Evolutionary conservation across 148 eudicot species (phyloP).

Genomic region (Vaccinium vitisidaea): DNA sequence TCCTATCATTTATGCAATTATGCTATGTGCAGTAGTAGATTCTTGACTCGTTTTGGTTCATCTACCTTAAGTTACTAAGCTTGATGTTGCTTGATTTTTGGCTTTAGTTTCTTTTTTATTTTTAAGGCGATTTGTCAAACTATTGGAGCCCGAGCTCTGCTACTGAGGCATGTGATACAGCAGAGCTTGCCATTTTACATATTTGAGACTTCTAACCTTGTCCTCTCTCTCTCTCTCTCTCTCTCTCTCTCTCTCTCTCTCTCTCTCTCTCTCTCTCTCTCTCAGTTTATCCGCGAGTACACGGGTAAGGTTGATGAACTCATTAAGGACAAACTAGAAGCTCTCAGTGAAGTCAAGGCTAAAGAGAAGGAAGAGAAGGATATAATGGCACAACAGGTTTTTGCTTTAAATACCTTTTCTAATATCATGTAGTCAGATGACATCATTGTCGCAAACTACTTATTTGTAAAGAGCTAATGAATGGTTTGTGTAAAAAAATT

Average conservation of each 20-base stretch:
- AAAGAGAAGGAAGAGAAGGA: slow-evolving; percentile 91
- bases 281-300: slow-evolving; percentile 94
- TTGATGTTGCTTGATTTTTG: background rate
- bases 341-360: slow-evolving; percentile 67
- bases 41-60: background rate
- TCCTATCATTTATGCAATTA: background rate
- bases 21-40: background rate
- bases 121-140: background rate
- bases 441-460: background rate
- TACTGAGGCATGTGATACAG: background rate
- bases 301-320: slow-evolving; percentile 94
- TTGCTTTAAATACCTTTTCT: background rate
- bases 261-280: background rate
- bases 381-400: slow-evolving; percentile 69
- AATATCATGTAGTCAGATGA: background rate
- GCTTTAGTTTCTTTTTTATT: background rate
- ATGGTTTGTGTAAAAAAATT: background rate
- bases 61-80: background rate
- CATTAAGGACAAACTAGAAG: slow-evolving; percentile 78
- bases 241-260: background rate
- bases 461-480: background rate
- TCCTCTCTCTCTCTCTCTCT: background rate
- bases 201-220: background rate
- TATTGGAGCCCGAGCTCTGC: background rate
- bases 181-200: background rate